phyloP scores from a whole-genome alignment of 2,329 filamentous ascomycete species.

The Aspergillus brasiliensis region DNA sequence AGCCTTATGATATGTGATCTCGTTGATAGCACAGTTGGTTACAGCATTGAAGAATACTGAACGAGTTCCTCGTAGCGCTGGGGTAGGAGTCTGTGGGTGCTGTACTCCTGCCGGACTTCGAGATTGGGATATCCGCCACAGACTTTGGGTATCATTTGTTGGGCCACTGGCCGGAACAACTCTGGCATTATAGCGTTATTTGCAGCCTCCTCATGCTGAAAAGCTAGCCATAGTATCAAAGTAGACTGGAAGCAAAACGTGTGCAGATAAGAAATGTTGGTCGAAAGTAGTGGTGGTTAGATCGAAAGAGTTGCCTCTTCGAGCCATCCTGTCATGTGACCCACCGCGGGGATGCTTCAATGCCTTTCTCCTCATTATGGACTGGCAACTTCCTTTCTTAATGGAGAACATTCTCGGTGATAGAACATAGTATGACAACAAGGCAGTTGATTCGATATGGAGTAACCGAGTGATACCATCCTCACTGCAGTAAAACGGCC shows the following conservation, averaged over 20 bases:
- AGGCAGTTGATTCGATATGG: too few species aligned
- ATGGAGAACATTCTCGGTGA: too few species aligned
- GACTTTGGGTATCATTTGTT: not conserved
- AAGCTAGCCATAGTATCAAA: not conserved
- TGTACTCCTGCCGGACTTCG: not conserved
- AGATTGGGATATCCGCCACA: not conserved
- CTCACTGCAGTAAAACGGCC: too few species aligned
- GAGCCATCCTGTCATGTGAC: conserved; percentile 8
- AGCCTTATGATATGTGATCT: not conserved
- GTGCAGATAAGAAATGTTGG: not conserved
- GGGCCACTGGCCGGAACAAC: not conserved
- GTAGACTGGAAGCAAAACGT: not conserved
- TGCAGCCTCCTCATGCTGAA: not conserved
- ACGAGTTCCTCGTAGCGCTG: not conserved
- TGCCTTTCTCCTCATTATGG: not conserved
- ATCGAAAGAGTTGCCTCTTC: conserved; percentile 7
- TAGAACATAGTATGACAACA: too few species aligned
- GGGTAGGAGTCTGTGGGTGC: not conserved
- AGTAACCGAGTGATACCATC: too few species aligned
- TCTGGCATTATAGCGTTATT: not conserved
- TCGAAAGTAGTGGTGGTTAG: not conserved
- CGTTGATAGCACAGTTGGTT: not conserved
- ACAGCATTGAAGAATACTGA: not conserved
- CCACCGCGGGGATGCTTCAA: not conserved
- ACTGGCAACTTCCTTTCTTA: too few species aligned